phyloP scores from a whole-genome alignment of 2,329 filamentous ascomycete genomes.

The Spiromastix sp. region DNA sequence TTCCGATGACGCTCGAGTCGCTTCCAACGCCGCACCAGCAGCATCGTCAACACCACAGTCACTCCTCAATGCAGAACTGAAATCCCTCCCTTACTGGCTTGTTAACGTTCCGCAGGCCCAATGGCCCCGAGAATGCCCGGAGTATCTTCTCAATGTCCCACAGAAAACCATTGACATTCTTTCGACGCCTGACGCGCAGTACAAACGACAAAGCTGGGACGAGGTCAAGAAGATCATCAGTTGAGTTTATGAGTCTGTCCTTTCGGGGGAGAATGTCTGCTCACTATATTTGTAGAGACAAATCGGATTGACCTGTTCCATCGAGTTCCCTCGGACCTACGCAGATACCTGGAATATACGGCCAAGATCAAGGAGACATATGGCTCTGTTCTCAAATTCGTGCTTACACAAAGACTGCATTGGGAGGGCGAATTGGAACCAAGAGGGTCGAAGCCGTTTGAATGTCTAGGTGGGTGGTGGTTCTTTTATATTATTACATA shows the following conservation, averaged over 20 bases:
- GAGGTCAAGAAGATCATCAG: constrained; percentile 55
- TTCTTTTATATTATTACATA: neutral
- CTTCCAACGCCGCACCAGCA: neutral
- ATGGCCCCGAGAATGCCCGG: constrained; percentile 58
- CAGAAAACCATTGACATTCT: constrained; percentile 63
- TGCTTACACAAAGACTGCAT: constrained; percentile 43
- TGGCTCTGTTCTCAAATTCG: constrained; percentile 46
- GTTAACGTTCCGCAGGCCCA: constrained; percentile 59
- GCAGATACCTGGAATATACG: constrained; percentile 50
- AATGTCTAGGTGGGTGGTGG: constrained; percentile 26
- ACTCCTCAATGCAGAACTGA: no score
- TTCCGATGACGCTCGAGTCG: neutral
- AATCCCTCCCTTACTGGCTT: constrained; percentile 68
- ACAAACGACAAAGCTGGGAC: constrained; percentile 56
- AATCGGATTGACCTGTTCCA: constrained; percentile 70
- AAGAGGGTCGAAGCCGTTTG: constrained; percentile 27
- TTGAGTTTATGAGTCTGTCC: constrained; percentile 21
- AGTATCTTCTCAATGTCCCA: constrained; percentile 53
- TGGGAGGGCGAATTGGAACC: constrained; percentile 32
- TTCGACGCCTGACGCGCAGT: constrained; percentile 57
- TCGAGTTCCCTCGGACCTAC: constrained; percentile 49
- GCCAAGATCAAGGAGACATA: constrained; percentile 42
- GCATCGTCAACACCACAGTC: neutral
- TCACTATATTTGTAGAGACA: constrained; percentile 28
- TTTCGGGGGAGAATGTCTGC: neutral